phyloP scores from a whole-genome alignment of 2,329 filamentous ascomycete species.

The Cordyceps farinosa region DNA sequence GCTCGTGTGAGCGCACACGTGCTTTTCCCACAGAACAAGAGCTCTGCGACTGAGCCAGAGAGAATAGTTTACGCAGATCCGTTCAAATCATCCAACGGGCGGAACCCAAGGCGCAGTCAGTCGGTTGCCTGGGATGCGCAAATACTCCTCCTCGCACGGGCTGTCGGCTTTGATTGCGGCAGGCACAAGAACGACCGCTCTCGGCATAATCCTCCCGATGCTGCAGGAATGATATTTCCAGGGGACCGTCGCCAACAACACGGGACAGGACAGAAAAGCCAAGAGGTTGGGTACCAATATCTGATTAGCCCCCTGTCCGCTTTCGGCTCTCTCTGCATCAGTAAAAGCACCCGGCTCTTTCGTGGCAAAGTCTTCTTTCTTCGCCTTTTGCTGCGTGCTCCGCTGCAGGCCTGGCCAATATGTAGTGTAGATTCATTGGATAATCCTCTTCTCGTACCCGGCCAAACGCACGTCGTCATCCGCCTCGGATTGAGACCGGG shows the following conservation, averaged over 20 bases:
- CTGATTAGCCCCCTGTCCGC: background rate
- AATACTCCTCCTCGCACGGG: background rate
- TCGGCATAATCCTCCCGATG: background rate
- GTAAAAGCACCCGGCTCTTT: background rate
- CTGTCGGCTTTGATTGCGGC: background rate
- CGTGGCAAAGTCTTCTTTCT: background rate
- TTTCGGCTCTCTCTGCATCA: background rate
- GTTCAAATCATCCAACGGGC: too few species aligned
- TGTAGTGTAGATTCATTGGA: background rate
- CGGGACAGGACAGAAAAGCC: too few species aligned
- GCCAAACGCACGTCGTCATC: constrained; percentile 10
- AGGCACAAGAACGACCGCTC: background rate
- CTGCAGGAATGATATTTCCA: too few species aligned
- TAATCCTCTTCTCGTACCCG: background rate
- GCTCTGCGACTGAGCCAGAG: too few species aligned
- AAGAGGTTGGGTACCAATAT: background rate
- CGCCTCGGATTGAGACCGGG: constrained; percentile 7
- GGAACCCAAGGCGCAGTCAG: background rate
- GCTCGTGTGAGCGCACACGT: background rate
- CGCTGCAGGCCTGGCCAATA: background rate
- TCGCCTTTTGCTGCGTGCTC: background rate
- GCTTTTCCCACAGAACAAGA: too few species aligned
- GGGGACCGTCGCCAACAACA: background rate
- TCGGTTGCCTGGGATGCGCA: background rate
- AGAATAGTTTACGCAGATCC: too few species aligned